phyloP scores from a whole-genome alignment of 805 yeast genomes.

The Metschnikowia reukaufii region DNA sequence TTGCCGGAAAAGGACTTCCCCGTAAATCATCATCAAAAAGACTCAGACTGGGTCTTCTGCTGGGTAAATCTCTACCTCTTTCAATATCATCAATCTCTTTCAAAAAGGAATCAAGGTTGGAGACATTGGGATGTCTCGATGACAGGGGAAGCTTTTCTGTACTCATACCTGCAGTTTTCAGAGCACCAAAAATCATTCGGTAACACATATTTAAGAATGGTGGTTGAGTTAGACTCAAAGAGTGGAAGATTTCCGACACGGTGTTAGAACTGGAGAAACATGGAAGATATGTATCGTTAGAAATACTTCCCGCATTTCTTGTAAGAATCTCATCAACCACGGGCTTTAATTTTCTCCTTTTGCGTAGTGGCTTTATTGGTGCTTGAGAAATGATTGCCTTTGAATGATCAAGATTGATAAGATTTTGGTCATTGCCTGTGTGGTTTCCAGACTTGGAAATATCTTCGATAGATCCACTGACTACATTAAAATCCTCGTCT shows the following conservation, averaged over 20 bases:
- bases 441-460: slow-evolving; percentile 11
- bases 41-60: slow-evolving; percentile 16
- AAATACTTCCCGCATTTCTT: neutral
- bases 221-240: slow-evolving; percentile 9
- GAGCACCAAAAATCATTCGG: slow-evolving; percentile 10
- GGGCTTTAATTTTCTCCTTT: slow-evolving; percentile 7
- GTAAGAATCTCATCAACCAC: slow-evolving; percentile 8
- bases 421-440: slow-evolving; percentile 10
- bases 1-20: neutral
- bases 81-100: slow-evolving; percentile 16
- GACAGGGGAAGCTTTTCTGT: slow-evolving; percentile 11
- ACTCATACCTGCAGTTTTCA: neutral
- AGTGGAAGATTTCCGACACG: slow-evolving; percentile 8
- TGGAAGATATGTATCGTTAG: neutral
- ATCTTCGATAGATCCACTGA: slow-evolving; percentile 12
- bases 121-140: slow-evolving; percentile 9
- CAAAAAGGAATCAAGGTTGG: slow-evolving; percentile 10
- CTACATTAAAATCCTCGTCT: slow-evolving; percentile 15
- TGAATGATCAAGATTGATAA: slow-evolving; percentile 7
- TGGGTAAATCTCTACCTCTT: slow-evolving; percentile 15
- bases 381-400: slow-evolving; percentile 2
- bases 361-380: neutral
- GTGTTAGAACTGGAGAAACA: neutral
- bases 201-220: slow-evolving; percentile 11
- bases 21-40: slow-evolving; percentile 1